A percentile compares a stretch with the other conserved stretches of the same genome.
These are phyloP conservation scores for Malus domestica DNA, from an alignment of 306 rosid species.

Conservation along the genomic window DNA sequence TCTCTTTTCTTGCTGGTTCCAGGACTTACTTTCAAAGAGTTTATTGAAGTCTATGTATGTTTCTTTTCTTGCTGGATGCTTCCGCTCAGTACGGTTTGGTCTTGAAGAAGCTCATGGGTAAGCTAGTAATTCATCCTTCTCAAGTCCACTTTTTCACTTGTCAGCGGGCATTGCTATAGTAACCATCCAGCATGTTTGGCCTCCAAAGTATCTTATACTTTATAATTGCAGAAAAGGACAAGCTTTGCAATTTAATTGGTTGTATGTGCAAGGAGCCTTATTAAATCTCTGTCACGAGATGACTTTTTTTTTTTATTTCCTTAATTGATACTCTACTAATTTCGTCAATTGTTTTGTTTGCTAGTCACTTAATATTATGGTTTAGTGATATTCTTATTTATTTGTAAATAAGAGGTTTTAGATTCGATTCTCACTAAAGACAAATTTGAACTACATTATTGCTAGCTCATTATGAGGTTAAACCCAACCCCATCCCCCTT, in stretches of 20 bases:
- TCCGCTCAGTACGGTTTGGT: constrained; percentile 90
- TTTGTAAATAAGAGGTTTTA: too few relatives aligned
- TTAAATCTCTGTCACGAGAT: too few relatives aligned
- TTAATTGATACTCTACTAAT: too few relatives aligned
- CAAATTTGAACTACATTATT: too few relatives aligned
- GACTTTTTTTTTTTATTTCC: too few relatives aligned
- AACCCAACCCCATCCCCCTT: too few relatives aligned
- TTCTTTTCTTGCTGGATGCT: constrained; percentile 93
- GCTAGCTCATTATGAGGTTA: too few relatives aligned
- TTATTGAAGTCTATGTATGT: constrained; percentile 78
- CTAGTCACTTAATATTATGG: too few relatives aligned
- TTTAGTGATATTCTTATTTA: too few relatives aligned
- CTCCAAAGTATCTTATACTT: constrained; percentile 23
- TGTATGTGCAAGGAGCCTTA: constrained; percentile 78
- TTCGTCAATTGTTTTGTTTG: too few relatives aligned
- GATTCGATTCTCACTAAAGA: too few relatives aligned
- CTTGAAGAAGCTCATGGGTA: constrained; percentile 95
- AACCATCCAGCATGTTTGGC: not conserved
- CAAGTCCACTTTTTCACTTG: not conserved
- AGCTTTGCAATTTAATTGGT: constrained; percentile 94
- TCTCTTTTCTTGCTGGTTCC: constrained; percentile 16
- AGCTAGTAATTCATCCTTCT: constrained; percentile 24
- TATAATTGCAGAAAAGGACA: constrained; percentile 69
- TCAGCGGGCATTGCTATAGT: not conserved
- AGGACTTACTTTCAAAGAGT: constrained; percentile 70